Evolutionary conservation across 768 basidiomycete species (phyloP), one percentile per base, ranked within the genome.

Genomic region (Macrolepiota dolichaula): DNA sequence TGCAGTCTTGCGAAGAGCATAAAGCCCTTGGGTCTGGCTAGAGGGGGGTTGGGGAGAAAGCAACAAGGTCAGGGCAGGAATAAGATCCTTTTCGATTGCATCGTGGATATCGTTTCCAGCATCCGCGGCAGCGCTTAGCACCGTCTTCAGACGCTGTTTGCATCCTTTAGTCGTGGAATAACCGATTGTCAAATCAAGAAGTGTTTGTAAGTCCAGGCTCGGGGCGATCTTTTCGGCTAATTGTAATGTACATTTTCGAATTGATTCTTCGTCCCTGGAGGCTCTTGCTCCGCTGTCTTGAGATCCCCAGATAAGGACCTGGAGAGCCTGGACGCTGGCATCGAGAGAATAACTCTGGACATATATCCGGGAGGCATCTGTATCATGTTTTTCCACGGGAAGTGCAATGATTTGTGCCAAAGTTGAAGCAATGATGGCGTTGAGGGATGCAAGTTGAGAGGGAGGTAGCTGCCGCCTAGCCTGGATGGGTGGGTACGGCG

Each of bases 151-250:
- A 52, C 46, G 42, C 15, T 50, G 68, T 51, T 76, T 82, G 17
- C 79, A 72, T 17, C 75, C 66, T 56, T 83, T 74, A 1, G 75
- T 73, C 7, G 71, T 70, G 0, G 81, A 77, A 67, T 86, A 89
- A 4, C 79, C 77, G 61, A 91, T 78, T 24, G 84, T 73, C 12
- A 92, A 77, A 71, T 91, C 87, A 11, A 91, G 73, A 1, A 92
- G 74, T 0, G 79, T 81, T 62, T 78, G 79, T 5, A 81, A 68
- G 55, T 85, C 84, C 11, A 89, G 69, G 12, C 73, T 76, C 15
- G 69, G 67, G n/a, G 79, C 83, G 19, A 87, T 67, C 44, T 79
- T 81, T 66, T 85, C 83, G 0, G 88, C 82, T 4, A 92, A 80
- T 5, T 79, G 66, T 7, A 92, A 73, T 0, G 80, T 77, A 35